Base-by-base conservation (phyloP, 495 filamentous ascomycete species). In the Trichoderma asperelloides region DNA sequence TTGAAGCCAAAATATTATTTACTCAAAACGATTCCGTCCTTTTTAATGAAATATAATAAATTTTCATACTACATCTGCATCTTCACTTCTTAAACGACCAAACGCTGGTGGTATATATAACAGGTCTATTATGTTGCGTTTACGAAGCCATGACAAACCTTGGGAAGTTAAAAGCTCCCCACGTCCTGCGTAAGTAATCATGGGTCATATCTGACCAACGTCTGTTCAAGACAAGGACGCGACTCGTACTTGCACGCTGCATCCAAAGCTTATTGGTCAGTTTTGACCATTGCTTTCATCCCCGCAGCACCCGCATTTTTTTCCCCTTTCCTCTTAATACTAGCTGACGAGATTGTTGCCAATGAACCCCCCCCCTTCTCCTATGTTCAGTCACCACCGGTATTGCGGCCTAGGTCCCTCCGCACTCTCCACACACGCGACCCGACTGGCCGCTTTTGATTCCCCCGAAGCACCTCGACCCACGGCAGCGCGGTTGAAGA, bases 391-490 rank as follows among this genome's bases (percentile, higher is more conserved):
- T 60, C 45, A 13, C 40, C 45, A 9, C 67, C 67, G n/a, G 30
- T 51, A 6, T 65, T 69, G 62, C 76, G 74, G 13, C 83, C 83
- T 12, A 86, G 67, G 71, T 86, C 83, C 70, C 84, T 78, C 66
- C 84, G 78, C 16, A 85, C 82, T 68, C 83, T 75, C 84, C 83
- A 86, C 27, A 84, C 82, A 62, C 78, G 74, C 18, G 79, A 78
- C 12, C 84, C 83, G 12, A 79, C 76, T 25, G 78, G 76, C 70
- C 82, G 74, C 65, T 77, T 79, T 71, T 82, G 75, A 30, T 78
- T 79, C 21, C 79, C 79, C 63, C 79, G 69, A n/a, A 84, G 66
- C 64, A 75, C 75, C 66, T 86, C 80, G 27, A 85, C 75, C 84
- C 84, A 86, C 28, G 84, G 83, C 3, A 72, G 72, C 55, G 75